These are phyloP conservation scores for Chloridella minuta DNA, from an alignment of 352 stramenopile species.

Conservation along the genomic window DNA sequence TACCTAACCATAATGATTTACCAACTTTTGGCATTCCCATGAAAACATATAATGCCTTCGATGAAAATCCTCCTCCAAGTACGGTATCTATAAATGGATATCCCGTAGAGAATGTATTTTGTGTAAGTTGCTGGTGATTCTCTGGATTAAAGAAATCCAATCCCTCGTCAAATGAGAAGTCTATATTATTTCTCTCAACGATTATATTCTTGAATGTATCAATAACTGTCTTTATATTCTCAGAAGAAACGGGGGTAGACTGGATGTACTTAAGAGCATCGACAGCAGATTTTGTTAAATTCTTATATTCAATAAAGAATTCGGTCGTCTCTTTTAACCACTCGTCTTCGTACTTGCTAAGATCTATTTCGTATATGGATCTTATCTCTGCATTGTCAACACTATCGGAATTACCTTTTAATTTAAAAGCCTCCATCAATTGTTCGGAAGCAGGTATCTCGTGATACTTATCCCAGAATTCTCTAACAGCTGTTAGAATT, in stretches of 20 bases:
- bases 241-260: not conserved
- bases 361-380: not conserved
- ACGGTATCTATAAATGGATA: not conserved
- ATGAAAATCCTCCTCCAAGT: not conserved
- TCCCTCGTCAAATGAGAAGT: not conserved
- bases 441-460: not conserved
- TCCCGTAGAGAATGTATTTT: not conserved
- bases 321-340: not conserved
- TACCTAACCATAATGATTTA: not conserved
- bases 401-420: not conserved
- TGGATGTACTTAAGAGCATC: not conserved
- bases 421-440: not conserved
- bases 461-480: not conserved
- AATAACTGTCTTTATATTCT: not conserved
- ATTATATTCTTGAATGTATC: not conserved
- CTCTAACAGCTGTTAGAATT: too few species aligned
- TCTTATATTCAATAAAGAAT: not conserved
- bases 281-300: not conserved
- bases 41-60: not conserved
- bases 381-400: not conserved
- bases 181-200: not conserved
- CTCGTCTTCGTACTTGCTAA: not conserved
- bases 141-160: not conserved
- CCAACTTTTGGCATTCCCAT: not conserved
- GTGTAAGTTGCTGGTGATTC: not conserved